Evolutionary conservation across 805 yeast genomes (phyloP).

Genomic region (Teunomyces kruisii): DNA sequence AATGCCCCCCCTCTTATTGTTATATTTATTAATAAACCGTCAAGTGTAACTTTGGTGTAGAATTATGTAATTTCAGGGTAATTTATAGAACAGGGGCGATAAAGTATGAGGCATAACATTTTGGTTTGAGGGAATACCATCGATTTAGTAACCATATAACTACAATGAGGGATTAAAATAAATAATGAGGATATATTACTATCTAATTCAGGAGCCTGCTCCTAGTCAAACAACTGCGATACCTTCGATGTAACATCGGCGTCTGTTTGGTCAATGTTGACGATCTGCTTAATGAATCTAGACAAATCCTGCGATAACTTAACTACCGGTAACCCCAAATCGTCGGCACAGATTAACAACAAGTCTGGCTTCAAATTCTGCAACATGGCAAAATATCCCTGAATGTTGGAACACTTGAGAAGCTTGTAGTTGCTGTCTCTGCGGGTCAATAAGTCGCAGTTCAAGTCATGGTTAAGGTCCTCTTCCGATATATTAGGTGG

Average conservation of each 20-base stretch:
- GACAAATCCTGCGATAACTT: constrained; percentile 35
- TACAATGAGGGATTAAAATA: background rate
- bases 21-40: constrained; percentile 3
- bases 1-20: constrained; percentile 1
- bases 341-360: constrained; percentile 41
- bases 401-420: constrained; percentile 37
- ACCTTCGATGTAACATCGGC: constrained; percentile 22
- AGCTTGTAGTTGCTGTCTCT: constrained; percentile 33
- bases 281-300: constrained; percentile 37
- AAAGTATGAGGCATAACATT: too few relatives aligned
- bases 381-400: constrained; percentile 39
- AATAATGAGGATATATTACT: background rate
- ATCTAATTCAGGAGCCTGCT: constrained; percentile 1
- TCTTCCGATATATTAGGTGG: constrained; percentile 44
- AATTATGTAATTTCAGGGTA: background rate
- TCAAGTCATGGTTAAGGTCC: constrained; percentile 24
- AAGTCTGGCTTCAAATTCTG: constrained; percentile 43
- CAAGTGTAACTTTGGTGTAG: background rate
- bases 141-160: background rate
- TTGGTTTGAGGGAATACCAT: too few relatives aligned
- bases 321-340: constrained; percentile 33
- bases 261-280: constrained; percentile 24
- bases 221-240: constrained; percentile 18
- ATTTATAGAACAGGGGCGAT: too few relatives aligned
- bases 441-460: constrained; percentile 8